Percentiles rank a stretch among this genome's conserved stretches.
Conservation (phyloP, 192 early-diverging fungal species). For the Gonapodya sp. region DNA sequence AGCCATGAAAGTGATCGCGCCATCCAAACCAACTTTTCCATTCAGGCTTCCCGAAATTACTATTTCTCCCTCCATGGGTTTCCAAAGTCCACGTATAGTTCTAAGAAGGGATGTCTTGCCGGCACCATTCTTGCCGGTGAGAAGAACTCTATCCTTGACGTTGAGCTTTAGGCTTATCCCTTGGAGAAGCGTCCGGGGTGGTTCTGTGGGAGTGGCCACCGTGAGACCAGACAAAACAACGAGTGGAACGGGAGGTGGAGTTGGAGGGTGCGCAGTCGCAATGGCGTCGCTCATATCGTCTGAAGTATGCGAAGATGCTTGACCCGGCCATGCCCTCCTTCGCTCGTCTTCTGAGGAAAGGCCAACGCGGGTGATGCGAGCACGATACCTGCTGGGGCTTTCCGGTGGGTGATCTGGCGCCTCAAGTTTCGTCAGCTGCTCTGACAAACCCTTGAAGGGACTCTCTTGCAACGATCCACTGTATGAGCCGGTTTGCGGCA, state of each 20-base stretch:
- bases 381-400: background rate
- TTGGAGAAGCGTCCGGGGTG: background rate
- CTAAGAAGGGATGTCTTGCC: background rate
- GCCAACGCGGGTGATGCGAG: background rate
- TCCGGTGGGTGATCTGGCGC: background rate
- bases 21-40: background rate
- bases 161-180: background rate
- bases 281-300: background rate
- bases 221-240: background rate
- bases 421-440: background rate
- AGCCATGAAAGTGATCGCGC: background rate
- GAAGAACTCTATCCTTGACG: background rate
- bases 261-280: background rate
- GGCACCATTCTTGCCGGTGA: background rate
- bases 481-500: background rate
- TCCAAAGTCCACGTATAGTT: background rate
- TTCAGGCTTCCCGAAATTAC: background rate
- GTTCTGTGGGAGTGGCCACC: background rate
- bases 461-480: background rate
- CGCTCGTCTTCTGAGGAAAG: background rate
- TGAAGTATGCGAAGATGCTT: background rate
- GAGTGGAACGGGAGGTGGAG: background rate
- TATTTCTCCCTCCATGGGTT: background rate
- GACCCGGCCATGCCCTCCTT: background rate
- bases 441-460: background rate